phyloP scores from a whole-genome alignment of 106 monocot genomes.

The Dioscorea zingiberensis region DNA sequence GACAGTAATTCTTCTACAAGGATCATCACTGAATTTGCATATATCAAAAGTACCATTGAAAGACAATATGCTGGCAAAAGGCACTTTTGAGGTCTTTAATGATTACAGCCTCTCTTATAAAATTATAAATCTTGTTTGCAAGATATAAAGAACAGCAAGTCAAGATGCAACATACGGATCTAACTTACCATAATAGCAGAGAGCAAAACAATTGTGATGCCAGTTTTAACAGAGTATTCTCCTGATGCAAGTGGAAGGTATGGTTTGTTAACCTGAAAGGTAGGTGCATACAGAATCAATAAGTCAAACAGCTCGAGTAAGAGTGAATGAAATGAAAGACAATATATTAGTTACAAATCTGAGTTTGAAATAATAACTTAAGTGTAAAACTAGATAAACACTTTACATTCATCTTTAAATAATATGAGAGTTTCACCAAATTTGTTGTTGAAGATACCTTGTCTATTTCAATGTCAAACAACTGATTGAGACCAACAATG shows the following conservation, averaged over 20 bases:
- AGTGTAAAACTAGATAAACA: no score
- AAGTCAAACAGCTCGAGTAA: neutral
- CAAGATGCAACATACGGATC: no score
- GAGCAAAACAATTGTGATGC: slow-evolving; percentile 43
- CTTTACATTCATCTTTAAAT: neutral
- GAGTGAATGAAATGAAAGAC: no score
- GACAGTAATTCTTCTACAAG: no score
- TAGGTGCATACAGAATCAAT: neutral
- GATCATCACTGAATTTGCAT: no score
- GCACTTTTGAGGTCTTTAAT: no score
- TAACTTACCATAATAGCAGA: slow-evolving; percentile 72
- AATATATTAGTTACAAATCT: no score
- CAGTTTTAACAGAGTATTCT: slow-evolving; percentile 72
- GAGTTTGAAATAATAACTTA: no score
- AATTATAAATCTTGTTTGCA: slow-evolving; percentile 2
- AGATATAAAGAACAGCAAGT: neutral
- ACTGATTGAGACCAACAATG: slow-evolving; percentile 96
- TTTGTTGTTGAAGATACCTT: slow-evolving; percentile 45
- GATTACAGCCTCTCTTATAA: neutral
- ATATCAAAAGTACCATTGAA: no score
- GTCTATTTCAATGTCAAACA: slow-evolving; percentile 97
- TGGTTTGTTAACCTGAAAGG: slow-evolving; percentile 86
- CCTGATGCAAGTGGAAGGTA: slow-evolving; percentile 90
- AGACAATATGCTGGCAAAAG: no score
- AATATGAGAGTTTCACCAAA: neutral